Conservation (phyloP, 2,329 filamentous ascomycete genomes). For the Paraphoma chrysanthemicola region DNA sequence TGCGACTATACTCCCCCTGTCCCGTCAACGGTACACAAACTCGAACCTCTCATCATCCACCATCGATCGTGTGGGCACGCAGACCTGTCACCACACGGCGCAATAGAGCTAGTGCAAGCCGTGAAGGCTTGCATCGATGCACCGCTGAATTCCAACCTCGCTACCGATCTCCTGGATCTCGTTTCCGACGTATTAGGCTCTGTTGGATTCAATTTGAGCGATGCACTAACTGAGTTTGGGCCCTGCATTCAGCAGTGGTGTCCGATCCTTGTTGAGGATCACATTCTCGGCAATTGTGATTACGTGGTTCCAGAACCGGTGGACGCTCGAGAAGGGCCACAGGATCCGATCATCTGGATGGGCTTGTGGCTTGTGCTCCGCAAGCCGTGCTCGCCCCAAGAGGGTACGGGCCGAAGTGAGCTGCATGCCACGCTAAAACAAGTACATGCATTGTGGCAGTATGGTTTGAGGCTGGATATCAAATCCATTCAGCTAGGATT, state of each 20-base stretch:
- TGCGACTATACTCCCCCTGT: conserved; percentile 18
- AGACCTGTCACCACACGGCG: conserved; percentile 11
- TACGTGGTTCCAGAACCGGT: conserved; percentile 3
- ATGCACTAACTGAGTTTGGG: conserved; percentile 12
- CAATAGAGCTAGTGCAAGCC: conserved; percentile 9
- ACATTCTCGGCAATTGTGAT: conserved; percentile 4
- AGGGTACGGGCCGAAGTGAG: conserved; percentile 3
- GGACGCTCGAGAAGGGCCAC: conserved; percentile 2
- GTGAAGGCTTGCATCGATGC: conserved; percentile 3
- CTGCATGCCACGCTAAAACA: conserved; percentile 18
- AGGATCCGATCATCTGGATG: conserved; percentile 7
- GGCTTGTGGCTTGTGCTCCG: conserved; percentile 13
- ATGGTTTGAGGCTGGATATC: not conserved
- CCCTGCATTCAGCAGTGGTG: conserved; percentile 23
- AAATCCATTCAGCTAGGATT: conserved; percentile 11
- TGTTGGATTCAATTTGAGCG: conserved; percentile 5
- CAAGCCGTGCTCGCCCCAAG: conserved; percentile 4
- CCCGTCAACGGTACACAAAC: not conserved
- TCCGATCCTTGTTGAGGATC: conserved; percentile 14
- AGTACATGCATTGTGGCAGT: conserved; percentile 9
- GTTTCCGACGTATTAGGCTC: conserved; percentile 8
- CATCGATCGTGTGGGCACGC: conserved; percentile 9
- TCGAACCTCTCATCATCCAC: conserved; percentile 4
- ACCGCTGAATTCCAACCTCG: not conserved
- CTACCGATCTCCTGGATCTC: conserved; percentile 7